Conservation (phyloP, 495 filamentous ascomycete species). For the Penicillium verhagenii region DNA sequence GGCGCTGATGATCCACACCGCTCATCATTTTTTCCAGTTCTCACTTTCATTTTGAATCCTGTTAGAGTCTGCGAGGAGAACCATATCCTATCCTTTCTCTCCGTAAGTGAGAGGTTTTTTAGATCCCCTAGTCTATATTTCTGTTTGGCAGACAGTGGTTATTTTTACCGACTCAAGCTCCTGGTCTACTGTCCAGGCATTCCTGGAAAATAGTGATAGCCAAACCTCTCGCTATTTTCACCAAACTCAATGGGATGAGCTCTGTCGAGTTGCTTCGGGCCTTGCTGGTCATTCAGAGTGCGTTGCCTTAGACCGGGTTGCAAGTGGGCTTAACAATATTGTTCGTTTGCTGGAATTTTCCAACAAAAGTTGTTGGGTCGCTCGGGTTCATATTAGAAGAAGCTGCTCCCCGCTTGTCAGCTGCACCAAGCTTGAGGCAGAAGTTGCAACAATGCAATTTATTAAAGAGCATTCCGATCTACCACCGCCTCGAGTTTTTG, state of each 20-base stretch:
- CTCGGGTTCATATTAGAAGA: slow-evolving; percentile 4
- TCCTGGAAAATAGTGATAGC: slow-evolving; percentile 3
- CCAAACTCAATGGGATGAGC: slow-evolving; percentile 3
- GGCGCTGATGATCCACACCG: too few species aligned
- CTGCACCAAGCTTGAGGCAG: slow-evolving; percentile 1
- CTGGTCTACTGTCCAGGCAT: background rate
- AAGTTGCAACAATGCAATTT: slow-evolving; percentile 11
- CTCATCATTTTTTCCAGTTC: too few species aligned
- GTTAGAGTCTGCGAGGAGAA: too few species aligned
- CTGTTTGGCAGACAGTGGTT: too few species aligned
- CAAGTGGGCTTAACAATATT: slow-evolving; percentile 1
- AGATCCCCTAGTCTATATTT: too few species aligned
- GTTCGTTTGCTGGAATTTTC: slow-evolving; percentile 2
- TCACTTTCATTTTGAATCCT: too few species aligned
- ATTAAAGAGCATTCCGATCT: slow-evolving; percentile 2
- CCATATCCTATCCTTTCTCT: too few species aligned
- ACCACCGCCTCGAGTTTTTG: slow-evolving; percentile 8
- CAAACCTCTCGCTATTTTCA: slow-evolving; percentile 1
- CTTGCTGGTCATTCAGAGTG: too few species aligned
- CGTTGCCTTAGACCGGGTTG: too few species aligned
- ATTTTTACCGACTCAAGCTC: slow-evolving; percentile 6
- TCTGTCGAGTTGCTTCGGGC: too few species aligned
- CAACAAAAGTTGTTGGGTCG: background rate
- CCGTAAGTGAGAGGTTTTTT: too few species aligned
- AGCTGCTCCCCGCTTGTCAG: background rate